A percentile compares a stretch with the other conserved stretches of the same genome.
phyloP scores from a whole-genome alignment of 106 monocot genomes.

The Chionographis japonica region DNA sequence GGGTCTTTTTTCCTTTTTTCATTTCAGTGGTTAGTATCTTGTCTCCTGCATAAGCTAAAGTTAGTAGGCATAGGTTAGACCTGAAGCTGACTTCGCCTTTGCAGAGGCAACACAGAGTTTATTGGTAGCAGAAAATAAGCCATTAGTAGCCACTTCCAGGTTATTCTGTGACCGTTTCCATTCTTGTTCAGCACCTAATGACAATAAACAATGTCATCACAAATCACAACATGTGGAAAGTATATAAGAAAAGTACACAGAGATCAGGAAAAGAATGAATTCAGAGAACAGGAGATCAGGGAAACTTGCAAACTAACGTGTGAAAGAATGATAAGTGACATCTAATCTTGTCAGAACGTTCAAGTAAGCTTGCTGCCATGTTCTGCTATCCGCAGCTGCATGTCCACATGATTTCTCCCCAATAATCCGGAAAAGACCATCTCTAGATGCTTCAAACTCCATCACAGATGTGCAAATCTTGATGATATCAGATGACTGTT shows the following conservation, averaged over 20 bases:
- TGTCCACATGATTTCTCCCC: conserved; percentile 39
- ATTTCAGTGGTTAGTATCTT: not conserved
- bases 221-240: not conserved
- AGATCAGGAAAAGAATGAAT: not conserved
- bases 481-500: conserved; percentile 62
- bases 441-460: conserved; percentile 97
- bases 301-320: conserved; percentile 39
- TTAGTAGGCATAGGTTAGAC: conserved; percentile 23
- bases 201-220: not conserved
- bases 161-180: conserved; percentile 65
- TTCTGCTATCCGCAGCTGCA: conserved; percentile 40
- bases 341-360: conserved; percentile 67
- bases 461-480: conserved; percentile 70
- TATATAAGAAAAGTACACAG: not conserved
- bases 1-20: not conserved
- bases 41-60: conserved; percentile 1
- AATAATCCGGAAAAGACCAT: conserved; percentile 54
- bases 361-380: conserved; percentile 74
- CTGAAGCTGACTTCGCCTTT: conserved; percentile 81
- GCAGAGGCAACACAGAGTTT: conserved; percentile 57
- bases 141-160: conserved; percentile 70
- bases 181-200: conserved; percentile 85
- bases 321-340: conserved; percentile 74
- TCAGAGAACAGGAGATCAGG: not conserved
- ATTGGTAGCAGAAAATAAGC: conserved; percentile 59